Base-by-base conservation (phyloP, 2,329 filamentous ascomycete genomes). In the Metarhizium guizhouense region DNA sequence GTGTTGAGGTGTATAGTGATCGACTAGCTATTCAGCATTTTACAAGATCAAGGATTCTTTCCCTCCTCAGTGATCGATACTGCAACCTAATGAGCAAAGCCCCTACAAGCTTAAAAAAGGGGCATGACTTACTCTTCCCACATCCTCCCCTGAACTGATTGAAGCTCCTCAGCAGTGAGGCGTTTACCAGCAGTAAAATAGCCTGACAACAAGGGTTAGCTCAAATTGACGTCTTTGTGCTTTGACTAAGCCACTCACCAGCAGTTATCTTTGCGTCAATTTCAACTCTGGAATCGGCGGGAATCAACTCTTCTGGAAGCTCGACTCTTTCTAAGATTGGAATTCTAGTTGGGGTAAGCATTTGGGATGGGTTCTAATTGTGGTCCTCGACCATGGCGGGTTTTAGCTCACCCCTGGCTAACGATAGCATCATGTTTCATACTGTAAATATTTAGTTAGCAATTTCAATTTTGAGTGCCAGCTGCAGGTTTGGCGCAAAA, bases 261-360 rank as follows among this genome's bases (percentile, higher is more conserved):
- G 93, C 91, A 64, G 93, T 94, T 68, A 97, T 96, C 77, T 97
- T 97, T 57, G 94, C 94, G 72, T 97, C 94, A 67, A 97, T 99
- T 72, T 99, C 94, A n/a, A 97, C 94, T 62, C 93, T 81, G 54
- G 91, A 95, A 72, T 97, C 94, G 60, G 86, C 89, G 13, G 94
- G 94, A 64, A 97, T 96, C 82, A 94, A 85, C 36, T 94, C 88
- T 61, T 95, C 90, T 4, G 93, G 94, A 60, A 97, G 90, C 58
- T 95, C 91, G 51, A 97, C 85, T 58, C 92, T 83, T 74, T 96
- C 91, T 65, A 87, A 80, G 63, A 96, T 96, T 34, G 90, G 89
- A 62, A 92, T 92, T 56, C 83, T 85, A 62, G 16, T 42, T 18
- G 18, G 20, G 20, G 20, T 20, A 48, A n/a, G n/a, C 14, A 11